A percentile compares a stretch with the other conserved stretches of the same genome.
phyloP scores from a whole-genome alignment of 352 stramenopile species.

The Globisporangium camurandrum region DNA sequence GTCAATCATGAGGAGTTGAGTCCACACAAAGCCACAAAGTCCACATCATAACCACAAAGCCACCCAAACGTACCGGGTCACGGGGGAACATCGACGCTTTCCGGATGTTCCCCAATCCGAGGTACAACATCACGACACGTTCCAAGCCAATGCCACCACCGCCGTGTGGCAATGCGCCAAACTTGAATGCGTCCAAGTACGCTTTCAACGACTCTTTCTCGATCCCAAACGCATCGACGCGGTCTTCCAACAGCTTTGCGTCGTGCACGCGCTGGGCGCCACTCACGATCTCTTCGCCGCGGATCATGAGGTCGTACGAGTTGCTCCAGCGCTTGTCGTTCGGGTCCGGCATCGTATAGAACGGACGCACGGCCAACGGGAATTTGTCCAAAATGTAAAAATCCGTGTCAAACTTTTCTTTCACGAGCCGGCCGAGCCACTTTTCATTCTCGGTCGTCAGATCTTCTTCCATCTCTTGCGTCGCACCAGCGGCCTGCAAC shows the following conservation, averaged over 20 bases:
- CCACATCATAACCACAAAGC: not conserved
- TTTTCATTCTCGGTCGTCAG: constrained; percentile 97
- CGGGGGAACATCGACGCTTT: constrained; percentile 99
- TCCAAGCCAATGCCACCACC: constrained; percentile 98
- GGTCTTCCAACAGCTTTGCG: constrained; percentile 89
- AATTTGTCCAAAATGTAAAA: constrained; percentile 99
- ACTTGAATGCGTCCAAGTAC: constrained; percentile 98
- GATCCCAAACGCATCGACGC: constrained; percentile 81
- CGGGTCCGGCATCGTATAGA: constrained; percentile 99
- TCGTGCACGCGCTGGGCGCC: constrained; percentile 99
- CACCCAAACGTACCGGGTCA: constrained; percentile 71
- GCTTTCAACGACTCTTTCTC: constrained; percentile 87
- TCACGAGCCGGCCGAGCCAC: constrained; percentile 91
- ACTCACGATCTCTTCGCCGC: constrained; percentile 99
- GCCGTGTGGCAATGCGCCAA: constrained; percentile 96
- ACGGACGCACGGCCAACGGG: constrained; percentile 95
- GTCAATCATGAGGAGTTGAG: not conserved
- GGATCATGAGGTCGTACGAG: constrained; percentile 99
- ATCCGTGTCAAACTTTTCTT: constrained; percentile 98
- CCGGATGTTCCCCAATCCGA: constrained; percentile 98
- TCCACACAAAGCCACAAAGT: not conserved
- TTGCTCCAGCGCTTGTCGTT: constrained; percentile 93
- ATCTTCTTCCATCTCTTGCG: constrained; percentile 73
- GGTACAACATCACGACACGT: constrained; percentile 98
- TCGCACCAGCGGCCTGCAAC: constrained; percentile 75